These are phyloP conservation scores for Anthoceros angustus DNA, from an alignment of 225 moss, liverwort and hornwort genomes.

Conservation along the genomic window DNA sequence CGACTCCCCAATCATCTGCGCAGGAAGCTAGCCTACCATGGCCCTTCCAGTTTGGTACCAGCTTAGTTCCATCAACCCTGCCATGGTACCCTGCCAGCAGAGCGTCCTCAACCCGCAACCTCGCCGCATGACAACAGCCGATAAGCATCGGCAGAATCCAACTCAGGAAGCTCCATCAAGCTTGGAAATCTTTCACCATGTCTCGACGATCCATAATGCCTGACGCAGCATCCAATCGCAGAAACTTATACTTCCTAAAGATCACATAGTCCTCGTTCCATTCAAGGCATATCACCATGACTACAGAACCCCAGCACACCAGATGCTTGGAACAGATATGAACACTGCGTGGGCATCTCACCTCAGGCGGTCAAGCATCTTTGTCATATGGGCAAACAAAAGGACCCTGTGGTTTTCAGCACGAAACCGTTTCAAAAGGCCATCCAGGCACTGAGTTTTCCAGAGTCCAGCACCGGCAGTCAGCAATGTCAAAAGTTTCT, in stretches of 20 bases:
- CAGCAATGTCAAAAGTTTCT: constrained; percentile 64
- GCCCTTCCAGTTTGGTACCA: too few species aligned
- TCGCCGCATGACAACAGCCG: too few species aligned
- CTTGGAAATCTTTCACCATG: constrained; percentile 94
- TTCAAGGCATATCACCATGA: too few species aligned
- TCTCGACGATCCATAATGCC: constrained; percentile 93
- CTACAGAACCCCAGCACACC: neutral
- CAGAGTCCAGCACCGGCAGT: constrained; percentile 43
- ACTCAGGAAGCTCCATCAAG: too few species aligned
- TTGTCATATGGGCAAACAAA: constrained; percentile 97
- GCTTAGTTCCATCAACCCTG: too few species aligned
- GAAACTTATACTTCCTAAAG: constrained; percentile 79
- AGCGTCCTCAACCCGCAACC: too few species aligned
- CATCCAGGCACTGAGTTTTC: constrained; percentile 67
- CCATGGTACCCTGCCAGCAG: too few species aligned
- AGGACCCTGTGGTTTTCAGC: too few species aligned
- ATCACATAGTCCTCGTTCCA: constrained; percentile 72
- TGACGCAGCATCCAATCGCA: constrained; percentile 77
- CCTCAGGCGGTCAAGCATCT: constrained; percentile 27
- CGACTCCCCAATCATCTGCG: too few species aligned
- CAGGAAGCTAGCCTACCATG: too few species aligned
- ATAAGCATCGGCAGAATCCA: too few species aligned
- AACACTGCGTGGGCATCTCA: neutral
- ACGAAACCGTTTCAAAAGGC: too few species aligned
- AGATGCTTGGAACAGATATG: neutral